Percentiles rank a stretch among this genome's conserved stretches.
Evolutionary conservation across 192 early-diverging fungal species (phyloP).

Genomic region (Chytriomyces sp.): DNA sequence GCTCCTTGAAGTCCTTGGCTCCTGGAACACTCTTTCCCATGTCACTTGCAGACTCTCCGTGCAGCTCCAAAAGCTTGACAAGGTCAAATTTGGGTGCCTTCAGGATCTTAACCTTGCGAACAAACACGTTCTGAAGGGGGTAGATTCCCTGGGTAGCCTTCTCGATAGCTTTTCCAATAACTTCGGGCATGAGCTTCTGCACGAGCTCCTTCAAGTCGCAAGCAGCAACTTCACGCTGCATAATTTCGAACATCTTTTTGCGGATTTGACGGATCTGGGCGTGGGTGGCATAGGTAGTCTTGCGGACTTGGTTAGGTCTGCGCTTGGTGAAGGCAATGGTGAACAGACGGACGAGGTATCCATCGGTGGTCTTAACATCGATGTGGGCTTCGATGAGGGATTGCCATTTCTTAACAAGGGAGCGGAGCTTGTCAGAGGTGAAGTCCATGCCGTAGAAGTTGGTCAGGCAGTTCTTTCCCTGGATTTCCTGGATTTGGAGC

Average conservation of each 20-base stretch:
- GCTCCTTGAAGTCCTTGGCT: slow-evolving; percentile 84
- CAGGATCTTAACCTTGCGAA: slow-evolving; percentile 99
- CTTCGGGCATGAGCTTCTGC: slow-evolving; percentile 94
- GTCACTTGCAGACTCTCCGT: slow-evolving; percentile 85
- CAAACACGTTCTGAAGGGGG: slow-evolving; percentile 94
- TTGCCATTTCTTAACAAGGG: slow-evolving; percentile 98
- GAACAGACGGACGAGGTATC: slow-evolving; percentile 98
- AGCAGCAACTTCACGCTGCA: slow-evolving; percentile 78
- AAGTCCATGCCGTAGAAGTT: slow-evolving; percentile 99
- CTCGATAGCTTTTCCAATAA: slow-evolving; percentile 97
- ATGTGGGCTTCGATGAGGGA: slow-evolving; percentile 96
- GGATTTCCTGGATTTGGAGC: slow-evolving; percentile 95
- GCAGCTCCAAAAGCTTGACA: slow-evolving; percentile 95
- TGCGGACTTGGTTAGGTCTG: slow-evolving; percentile 91
- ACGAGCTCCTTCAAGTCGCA: slow-evolving; percentile 96
- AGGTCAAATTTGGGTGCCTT: slow-evolving; percentile 97
- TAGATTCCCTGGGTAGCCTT: slow-evolving; percentile 98
- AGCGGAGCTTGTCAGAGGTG: slow-evolving; percentile 99
- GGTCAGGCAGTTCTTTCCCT: slow-evolving; percentile 98
- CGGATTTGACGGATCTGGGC: slow-evolving; percentile 97
- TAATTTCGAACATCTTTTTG: slow-evolving; percentile 99
- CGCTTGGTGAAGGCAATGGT: slow-evolving; percentile 96
- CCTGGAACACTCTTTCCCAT: slow-evolving; percentile 79
- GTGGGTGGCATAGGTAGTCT: slow-evolving; percentile 97
- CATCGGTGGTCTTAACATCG: slow-evolving; percentile 99